Evolutionary conservation across 129 eudicot species (phyloP), one percentile per base, ranked within the genome.

Genomic region (Smallanthus sonchifolius): DNA sequence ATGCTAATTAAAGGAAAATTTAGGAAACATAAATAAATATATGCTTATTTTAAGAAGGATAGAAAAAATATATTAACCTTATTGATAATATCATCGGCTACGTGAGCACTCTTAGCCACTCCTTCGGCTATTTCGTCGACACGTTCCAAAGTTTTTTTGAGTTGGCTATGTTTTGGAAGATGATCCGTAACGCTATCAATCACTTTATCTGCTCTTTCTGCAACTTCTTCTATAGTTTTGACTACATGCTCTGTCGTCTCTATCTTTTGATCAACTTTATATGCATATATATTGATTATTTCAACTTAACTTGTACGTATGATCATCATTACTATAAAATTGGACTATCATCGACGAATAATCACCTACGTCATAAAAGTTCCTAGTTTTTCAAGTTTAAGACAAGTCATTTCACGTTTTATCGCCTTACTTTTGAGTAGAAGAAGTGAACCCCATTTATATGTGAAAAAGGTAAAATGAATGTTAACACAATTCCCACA

Each of bases 401-500:
- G 13, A 36, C 10, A 47, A 35, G 20, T 63, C 11, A 0, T 19
- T 52, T 51, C 17, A 61, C 13, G 40, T 19, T 19, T 62, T 28
- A 4, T 62, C 34, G 69, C 4, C 78, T 82, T 76, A 82, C 86
- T 77, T 72, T 79, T 77, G 17, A 71, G 65, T 73, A 57, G 74
- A 67, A 82, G 79, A 67, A 51, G 73, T 20, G 87, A 72, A 10
- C 88, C 88, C 83, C 85, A 81, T 81, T 84, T 84, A 71, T 75
- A 81, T 0, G 83, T 77, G 65, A 81, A 20, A 69, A 84, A 81
- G 88, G 88, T 73, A 84, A 70, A 47, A 81, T 37, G 56, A 84
- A 48, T 34, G 88, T 77, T 10, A 84, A 55, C 32, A 57, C 78
- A 8, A 74, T 38, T 47, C 88, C 88, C 69, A 81, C 47, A 57